Conservation (phyloP, 345 rosid species). For the Diplotaxis tenuifolia region DNA sequence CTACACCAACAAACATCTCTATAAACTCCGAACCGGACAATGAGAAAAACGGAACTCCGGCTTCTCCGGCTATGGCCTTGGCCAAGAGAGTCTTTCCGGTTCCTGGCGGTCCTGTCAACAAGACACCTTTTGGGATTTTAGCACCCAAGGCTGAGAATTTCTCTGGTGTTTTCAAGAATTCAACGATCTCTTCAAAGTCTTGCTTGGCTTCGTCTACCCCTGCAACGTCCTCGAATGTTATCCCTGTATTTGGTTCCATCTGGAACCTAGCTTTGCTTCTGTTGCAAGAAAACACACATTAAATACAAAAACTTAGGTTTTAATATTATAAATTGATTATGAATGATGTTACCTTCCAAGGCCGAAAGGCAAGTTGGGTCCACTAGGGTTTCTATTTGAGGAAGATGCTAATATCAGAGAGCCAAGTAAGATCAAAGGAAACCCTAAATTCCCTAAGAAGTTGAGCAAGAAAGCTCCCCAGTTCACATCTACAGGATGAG, state of each 20-base stretch:
- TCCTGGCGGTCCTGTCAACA: slow-evolving; percentile 66
- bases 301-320: neutral
- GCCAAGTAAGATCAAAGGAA: slow-evolving; percentile 63
- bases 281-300: slow-evolving; percentile 7
- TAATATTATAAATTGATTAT: neutral
- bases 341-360: slow-evolving; percentile 48
- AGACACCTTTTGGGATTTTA: slow-evolving; percentile 65
- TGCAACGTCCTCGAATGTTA: slow-evolving; percentile 75
- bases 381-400: slow-evolving; percentile 45
- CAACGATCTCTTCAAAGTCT: slow-evolving; percentile 74
- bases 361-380: slow-evolving; percentile 72
- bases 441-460: slow-evolving; percentile 56
- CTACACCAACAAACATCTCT: slow-evolving; percentile 80
- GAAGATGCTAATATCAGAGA: slow-evolving; percentile 47
- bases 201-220: slow-evolving; percentile 89
- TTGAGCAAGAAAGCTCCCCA: slow-evolving; percentile 49
- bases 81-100: slow-evolving; percentile 75
- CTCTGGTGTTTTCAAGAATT: slow-evolving; percentile 61
- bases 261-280: slow-evolving; percentile 81
- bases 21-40: slow-evolving; percentile 74
- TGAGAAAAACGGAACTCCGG: slow-evolving; percentile 74
- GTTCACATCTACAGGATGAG: slow-evolving; percentile 52
- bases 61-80: slow-evolving; percentile 84
- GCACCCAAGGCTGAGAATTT: slow-evolving; percentile 71
- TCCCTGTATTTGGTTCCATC: slow-evolving; percentile 79